Conservation (phyloP, 306 rosid species). For the Quillaja saponaria region DNA sequence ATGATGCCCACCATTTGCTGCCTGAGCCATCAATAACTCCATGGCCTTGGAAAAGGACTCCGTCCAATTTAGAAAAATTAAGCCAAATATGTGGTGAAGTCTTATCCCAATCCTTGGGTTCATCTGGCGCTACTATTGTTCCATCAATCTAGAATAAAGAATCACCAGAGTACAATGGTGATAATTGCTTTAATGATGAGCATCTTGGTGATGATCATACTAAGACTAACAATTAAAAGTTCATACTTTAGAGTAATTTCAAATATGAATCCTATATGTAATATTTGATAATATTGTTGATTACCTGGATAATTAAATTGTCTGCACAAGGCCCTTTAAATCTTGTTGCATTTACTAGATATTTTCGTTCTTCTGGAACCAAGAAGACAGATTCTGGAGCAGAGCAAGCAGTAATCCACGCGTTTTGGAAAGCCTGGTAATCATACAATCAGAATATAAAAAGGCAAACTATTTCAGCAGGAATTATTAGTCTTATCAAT, state of each 20-base stretch:
- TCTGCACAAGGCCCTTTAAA: constrained; percentile 82
- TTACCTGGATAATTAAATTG: constrained; percentile 70
- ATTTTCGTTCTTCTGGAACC: constrained; percentile 69
- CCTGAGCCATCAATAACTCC: constrained; percentile 97
- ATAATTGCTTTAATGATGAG: neutral
- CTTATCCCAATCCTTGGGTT: constrained; percentile 83
- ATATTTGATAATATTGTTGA: neutral
- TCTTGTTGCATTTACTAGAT: constrained; percentile 81
- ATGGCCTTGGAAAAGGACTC: constrained; percentile 73
- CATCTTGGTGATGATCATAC: constrained; percentile 7
- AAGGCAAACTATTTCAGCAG: constrained; percentile 7
- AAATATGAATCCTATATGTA: neutral
- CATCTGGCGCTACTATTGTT: constrained; percentile 85
- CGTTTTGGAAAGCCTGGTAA: constrained; percentile 73
- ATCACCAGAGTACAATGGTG: neutral
- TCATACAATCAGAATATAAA: constrained; percentile 38
- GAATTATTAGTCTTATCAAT: neutral
- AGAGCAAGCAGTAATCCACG: constrained; percentile 84
- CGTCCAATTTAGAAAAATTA: constrained; percentile 56
- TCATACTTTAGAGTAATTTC: constrained; percentile 7
- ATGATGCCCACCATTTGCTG: constrained; percentile 98
- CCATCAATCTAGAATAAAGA: constrained; percentile 73
- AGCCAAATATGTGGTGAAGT: constrained; percentile 70
- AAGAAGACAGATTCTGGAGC: constrained; percentile 70
- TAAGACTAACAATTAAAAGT: neutral